A percentile compares a stretch with the other conserved stretches of the same genome.
phyloP scores from a whole-genome alignment of 176 grass and related monocot genomes.

The Oryza longistaminata region DNA sequence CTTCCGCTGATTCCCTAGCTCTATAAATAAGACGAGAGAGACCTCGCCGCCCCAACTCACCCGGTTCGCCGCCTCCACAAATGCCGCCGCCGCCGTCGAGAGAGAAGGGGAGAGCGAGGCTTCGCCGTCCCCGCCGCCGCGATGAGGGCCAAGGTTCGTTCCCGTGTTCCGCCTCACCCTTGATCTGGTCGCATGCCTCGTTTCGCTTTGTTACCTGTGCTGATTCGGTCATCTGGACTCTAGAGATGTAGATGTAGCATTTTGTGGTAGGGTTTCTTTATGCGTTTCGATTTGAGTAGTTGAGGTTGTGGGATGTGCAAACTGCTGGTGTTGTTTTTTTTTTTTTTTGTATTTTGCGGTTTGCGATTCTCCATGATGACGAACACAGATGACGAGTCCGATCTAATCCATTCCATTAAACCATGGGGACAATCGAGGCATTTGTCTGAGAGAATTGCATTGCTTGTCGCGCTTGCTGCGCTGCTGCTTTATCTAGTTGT shows the following conservation, averaged over 20 bases:
- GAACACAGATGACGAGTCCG: constrained; percentile 64
- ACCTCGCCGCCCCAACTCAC: background rate
- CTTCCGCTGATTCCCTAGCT: background rate
- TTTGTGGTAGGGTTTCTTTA: background rate
- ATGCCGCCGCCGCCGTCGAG: background rate
- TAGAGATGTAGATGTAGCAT: background rate
- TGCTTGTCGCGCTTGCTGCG: background rate
- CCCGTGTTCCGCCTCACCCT: accelerated
- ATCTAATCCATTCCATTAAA: constrained; percentile 58
- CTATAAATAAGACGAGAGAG: constrained; percentile 30
- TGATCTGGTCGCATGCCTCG: background rate
- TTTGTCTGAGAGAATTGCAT: constrained; percentile 63
- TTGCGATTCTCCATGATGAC: constrained; percentile 30
- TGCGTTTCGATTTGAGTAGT: background rate
- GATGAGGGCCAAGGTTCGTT: constrained; percentile 61
- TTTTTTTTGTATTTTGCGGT: accelerated
- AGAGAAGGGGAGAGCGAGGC: background rate
- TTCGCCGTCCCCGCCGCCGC: background rate
- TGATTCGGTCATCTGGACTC: background rate
- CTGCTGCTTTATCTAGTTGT: no score
- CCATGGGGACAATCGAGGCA: constrained; percentile 65
- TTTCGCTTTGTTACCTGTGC: background rate
- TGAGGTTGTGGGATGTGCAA: background rate
- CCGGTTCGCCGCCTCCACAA: background rate
- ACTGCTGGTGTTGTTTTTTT: no score